These are phyloP conservation scores for Garcia nutans DNA, from an alignment of 345 rosid species.

Conservation along the genomic window DNA sequence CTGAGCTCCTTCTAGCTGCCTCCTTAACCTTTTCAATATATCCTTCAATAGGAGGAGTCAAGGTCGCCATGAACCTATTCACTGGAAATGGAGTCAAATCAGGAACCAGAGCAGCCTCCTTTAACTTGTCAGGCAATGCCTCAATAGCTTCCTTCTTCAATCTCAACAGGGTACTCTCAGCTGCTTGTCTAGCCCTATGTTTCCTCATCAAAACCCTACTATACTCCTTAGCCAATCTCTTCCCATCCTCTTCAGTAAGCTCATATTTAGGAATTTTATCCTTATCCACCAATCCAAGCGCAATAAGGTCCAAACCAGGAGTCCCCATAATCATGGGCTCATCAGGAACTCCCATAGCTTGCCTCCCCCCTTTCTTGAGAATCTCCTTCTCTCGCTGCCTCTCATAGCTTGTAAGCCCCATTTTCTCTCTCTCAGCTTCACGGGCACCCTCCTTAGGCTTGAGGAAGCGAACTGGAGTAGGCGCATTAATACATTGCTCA, in stretches of 20 bases:
- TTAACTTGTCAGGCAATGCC: constrained; percentile 71
- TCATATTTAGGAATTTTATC: constrained; percentile 79
- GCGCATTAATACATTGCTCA: constrained; percentile 71
- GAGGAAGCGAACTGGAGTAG: constrained; percentile 69
- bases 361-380: constrained; percentile 52
- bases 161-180: constrained; percentile 47
- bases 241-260: constrained; percentile 85
- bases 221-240: constrained; percentile 76
- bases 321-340: constrained; percentile 70
- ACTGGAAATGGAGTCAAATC: constrained; percentile 76
- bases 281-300: constrained; percentile 69
- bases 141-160: constrained; percentile 72
- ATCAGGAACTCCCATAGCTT: constrained; percentile 50
- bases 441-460: constrained; percentile 56
- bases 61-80: constrained; percentile 73
- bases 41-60: constrained; percentile 97
- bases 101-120: constrained; percentile 68
- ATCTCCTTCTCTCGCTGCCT: constrained; percentile 65
- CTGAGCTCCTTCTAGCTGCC: constrained; percentile 63
- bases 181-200: constrained; percentile 74
- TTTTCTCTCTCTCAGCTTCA: constrained; percentile 71
- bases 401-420: constrained; percentile 71
- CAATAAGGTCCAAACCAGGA: constrained; percentile 64
- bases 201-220: constrained; percentile 79
- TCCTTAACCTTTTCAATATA: constrained; percentile 82